Conservation (phyloP, 306 rosid genomes). For the Vigna unguiculata region DNA sequence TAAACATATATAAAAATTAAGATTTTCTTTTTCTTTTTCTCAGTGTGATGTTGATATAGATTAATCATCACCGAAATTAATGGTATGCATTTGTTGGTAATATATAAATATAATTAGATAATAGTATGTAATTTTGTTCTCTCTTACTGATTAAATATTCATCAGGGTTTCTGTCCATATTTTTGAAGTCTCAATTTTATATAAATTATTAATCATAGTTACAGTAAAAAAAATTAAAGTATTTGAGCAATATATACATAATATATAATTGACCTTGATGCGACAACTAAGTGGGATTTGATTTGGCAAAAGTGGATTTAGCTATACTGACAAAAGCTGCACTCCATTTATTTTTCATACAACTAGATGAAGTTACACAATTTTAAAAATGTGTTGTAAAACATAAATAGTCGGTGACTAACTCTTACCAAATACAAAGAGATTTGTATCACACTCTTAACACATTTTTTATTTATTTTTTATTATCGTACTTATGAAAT, state of each 20-base stretch:
- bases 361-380: conserved; percentile 9
- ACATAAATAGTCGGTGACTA: conserved; percentile 53
- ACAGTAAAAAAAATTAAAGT: not conserved
- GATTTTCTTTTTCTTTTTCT: no score
- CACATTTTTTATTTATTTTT: conserved; percentile 2
- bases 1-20: no score
- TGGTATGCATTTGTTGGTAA: no score
- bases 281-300: conserved; percentile 23
- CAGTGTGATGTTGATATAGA: no score
- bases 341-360: conserved; percentile 27
- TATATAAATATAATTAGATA: no score
- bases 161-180: no score
- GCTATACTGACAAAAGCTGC: conserved; percentile 22
- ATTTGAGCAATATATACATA: not conserved
- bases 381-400: conserved; percentile 8
- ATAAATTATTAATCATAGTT: not conserved
- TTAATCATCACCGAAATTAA: no score
- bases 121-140: no score
- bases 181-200: not conserved
- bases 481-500: not conserved
- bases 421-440: conserved; percentile 57
- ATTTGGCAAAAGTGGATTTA: conserved; percentile 30
- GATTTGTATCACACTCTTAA: conserved; percentile 33
- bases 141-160: no score
- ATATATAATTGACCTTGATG: not conserved